Base-by-base conservation (phyloP, 1,284 basidiomycete genomes). In the Volvariella surrecta region DNA sequence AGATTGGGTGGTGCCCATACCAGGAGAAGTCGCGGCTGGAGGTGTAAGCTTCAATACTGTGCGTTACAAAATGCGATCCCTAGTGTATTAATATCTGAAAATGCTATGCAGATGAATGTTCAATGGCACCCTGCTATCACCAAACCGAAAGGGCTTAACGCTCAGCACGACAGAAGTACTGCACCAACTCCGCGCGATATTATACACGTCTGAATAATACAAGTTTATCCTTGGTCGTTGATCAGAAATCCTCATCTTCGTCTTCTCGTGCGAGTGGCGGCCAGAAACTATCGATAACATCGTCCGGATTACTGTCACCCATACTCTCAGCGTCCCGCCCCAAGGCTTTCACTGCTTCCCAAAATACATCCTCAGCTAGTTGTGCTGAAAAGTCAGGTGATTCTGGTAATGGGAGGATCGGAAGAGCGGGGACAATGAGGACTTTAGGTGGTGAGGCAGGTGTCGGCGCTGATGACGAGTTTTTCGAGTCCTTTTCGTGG, bases 341-440 rank as follows among this genome's bases (percentile, higher is more conserved):
- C 17, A 71, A 52, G 9, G 48, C 42, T 32, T 56, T 57, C 0
- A 74, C 56, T 1, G 73, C 68, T 37, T 68, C 67, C 70, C 74
- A 77, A 57, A 87, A 90, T 2, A 76, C 62, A 9, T 54, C 55
- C 57, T 90, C 79, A 1, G 80, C 86, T 46, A 72, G 59, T 4
- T 52, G 48, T 2, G 80, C 74, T 28, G 80, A 72, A 31, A 68
- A 59, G 56, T 89, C 84, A 18, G 76, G 67, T 17, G 70, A 57
- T 37, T 81, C 74, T 1, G 81, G 64, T 1, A 79, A 55, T 38
- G 71, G 63, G 40, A 59, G 56, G 39, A 65, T 55, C 16, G 66
- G 50, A 3, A 66, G 48, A 6, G 71, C 60, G 1, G 73, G 54
- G 2, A 70, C 51, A 18, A 76, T 52, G 13, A 75, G 52, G 47